These are phyloP conservation scores for Lobosporangium transversale DNA, from an alignment of 192 early-diverging fungal genomes.

Conservation along the genomic window DNA sequence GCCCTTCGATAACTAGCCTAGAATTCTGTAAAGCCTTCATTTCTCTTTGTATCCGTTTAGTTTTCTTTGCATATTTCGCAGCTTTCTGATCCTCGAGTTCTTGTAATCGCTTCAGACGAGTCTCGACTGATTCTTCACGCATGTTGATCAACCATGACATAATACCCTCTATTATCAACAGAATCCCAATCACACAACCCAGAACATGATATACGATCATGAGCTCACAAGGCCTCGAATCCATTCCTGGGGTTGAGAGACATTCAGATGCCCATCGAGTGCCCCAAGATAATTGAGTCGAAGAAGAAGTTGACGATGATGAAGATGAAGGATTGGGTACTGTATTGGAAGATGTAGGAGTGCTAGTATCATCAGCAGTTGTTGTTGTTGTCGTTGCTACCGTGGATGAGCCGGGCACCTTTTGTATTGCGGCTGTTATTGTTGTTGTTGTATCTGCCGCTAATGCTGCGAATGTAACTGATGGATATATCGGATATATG, in stretches of 20 bases:
- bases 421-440: not conserved
- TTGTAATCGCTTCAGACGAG: not conserved
- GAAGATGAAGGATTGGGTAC: not conserved
- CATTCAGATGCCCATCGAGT: slow-evolving; percentile 6
- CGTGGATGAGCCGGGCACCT: no score
- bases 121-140: not conserved
- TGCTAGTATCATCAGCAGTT: not conserved
- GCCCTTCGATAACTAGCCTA: not conserved
- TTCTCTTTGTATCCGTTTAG: not conserved
- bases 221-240: slow-evolving; percentile 2
- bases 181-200: not conserved
- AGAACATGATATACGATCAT: slow-evolving; percentile 6
- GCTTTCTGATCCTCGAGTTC: not conserved
- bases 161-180: not conserved
- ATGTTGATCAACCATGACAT: slow-evolving; percentile 10
- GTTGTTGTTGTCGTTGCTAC: not conserved
- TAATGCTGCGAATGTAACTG: not conserved
- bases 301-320: not conserved
- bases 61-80: not conserved
- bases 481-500: no score
- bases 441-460: not conserved
- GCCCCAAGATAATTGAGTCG: not conserved
- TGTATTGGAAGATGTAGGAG: not conserved
- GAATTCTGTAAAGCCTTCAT: not conserved
- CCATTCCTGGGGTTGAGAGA: slow-evolving; percentile 1